Evolutionary conservation across 148 eudicot genomes (phyloP).

Genomic region (Silene conica): DNA sequence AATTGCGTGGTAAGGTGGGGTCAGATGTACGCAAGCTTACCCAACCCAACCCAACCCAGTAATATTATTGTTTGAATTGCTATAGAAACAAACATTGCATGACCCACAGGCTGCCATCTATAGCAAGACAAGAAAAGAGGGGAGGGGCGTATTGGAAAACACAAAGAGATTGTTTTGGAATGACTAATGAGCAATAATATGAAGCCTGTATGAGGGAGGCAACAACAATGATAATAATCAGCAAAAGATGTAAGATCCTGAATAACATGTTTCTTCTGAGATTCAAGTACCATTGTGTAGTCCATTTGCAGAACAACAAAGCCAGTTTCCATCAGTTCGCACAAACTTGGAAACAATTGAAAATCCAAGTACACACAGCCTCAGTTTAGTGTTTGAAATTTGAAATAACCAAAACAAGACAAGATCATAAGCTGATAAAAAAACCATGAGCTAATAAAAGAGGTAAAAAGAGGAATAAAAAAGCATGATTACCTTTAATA

Average conservation of each 20-base stretch:
- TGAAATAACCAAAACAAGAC: neutral
- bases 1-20: too few relatives aligned
- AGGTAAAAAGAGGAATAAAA: too few relatives aligned
- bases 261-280: neutral
- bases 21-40: too few relatives aligned
- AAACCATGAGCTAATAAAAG: too few relatives aligned
- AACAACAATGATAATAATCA: neutral
- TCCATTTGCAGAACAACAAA: slow-evolving; percentile 19
- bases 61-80: neutral
- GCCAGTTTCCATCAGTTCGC: too few relatives aligned
- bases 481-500: slow-evolving; percentile 23
- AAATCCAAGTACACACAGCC: slow-evolving; percentile 6
- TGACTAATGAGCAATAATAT: too few relatives aligned
- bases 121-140: too few relatives aligned
- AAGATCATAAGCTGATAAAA: neutral
- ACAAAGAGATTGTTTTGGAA: too few relatives aligned
- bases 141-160: too few relatives aligned
- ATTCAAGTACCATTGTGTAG: slow-evolving; percentile 21
- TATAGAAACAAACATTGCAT: neutral
- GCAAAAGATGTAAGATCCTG: neutral
- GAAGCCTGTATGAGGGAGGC: too few relatives aligned
- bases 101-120: too few relatives aligned
- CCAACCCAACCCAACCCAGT: too few relatives aligned
- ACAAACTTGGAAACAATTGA: slow-evolving; percentile 8
- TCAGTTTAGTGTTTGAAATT: slow-evolving; percentile 10